These are phyloP conservation scores for Aureobasidium vineae DNA, from an alignment of 2,329 filamentous ascomycete genomes.

Conservation along the genomic window DNA sequence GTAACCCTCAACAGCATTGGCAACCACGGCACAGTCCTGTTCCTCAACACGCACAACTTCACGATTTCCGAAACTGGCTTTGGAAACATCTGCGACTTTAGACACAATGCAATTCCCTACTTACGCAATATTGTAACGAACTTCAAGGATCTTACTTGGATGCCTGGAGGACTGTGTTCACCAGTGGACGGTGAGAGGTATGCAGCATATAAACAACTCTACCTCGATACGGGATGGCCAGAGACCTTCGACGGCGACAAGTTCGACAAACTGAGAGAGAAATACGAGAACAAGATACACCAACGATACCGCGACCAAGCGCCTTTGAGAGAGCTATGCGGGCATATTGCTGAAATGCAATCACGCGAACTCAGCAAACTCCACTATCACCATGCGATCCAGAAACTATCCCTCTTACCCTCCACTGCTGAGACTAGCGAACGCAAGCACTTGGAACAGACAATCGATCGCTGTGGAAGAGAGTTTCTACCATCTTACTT, in stretches of 20 bases:
- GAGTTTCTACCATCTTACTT: neutral
- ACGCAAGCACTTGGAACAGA: neutral
- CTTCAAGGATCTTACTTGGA: slow-evolving; percentile 1
- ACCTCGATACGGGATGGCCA: neutral
- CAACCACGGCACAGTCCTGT: slow-evolving; percentile 22
- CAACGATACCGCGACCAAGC: neutral
- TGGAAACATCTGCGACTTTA: slow-evolving; percentile 16
- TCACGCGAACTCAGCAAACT: neutral
- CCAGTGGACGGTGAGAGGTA: neutral
- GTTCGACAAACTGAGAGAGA: neutral
- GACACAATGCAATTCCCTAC: slow-evolving; percentile 1
- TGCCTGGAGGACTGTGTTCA: slow-evolving; percentile 20
- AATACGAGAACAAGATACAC: neutral
- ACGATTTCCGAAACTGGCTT: slow-evolving; percentile 8
- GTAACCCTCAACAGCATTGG: slow-evolving; percentile 15
- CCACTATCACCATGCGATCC: neutral
- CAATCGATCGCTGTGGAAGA: neutral
- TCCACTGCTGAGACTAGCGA: neutral
- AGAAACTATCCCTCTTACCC: neutral
- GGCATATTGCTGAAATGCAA: neutral
- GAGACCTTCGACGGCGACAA: neutral
- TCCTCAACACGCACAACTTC: slow-evolving; percentile 22
- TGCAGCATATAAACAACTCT: neutral
- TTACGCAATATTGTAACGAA: slow-evolving; percentile 2
- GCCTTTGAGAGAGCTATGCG: neutral